These are phyloP conservation scores for Rhizophagus prolifer DNA, from an alignment of 192 early-diverging fungal genomes.

Conservation along the genomic window DNA sequence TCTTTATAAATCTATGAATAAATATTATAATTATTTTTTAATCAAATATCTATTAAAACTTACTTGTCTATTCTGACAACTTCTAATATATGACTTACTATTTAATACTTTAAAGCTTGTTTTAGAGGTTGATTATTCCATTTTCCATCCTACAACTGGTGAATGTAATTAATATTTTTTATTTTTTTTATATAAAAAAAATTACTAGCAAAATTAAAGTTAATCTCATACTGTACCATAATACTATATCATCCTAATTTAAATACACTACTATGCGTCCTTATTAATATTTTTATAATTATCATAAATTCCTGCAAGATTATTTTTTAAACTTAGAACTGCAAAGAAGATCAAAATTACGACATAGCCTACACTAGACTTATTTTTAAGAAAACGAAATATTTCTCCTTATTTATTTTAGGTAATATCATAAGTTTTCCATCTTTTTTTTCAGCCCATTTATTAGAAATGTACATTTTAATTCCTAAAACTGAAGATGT, in stretches of 20 bases:
- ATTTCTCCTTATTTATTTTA: too few relatives aligned
- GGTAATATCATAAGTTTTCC: too few relatives aligned
- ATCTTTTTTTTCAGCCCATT: too few relatives aligned
- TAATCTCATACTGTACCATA: slow-evolving; percentile 35
- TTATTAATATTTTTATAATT: slow-evolving; percentile 46
- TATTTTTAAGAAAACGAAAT: too few relatives aligned
- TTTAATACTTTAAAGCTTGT: slow-evolving; percentile 45
- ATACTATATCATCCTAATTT: slow-evolving; percentile 59
- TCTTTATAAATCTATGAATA: slow-evolving; percentile 41
- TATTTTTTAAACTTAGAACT: too few relatives aligned
- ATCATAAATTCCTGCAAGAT: slow-evolving; percentile 72
- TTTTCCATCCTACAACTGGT: slow-evolving; percentile 27
- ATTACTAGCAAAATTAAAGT: neutral
- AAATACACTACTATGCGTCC: slow-evolving; percentile 57
- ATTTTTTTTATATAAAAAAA: too few relatives aligned
- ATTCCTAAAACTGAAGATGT: too few relatives aligned
- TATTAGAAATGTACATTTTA: too few relatives aligned
- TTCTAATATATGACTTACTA: slow-evolving; percentile 54
- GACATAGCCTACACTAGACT: too few relatives aligned
- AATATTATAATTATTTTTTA: too few relatives aligned
- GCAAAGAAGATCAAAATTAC: too few relatives aligned
- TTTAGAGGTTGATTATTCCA: slow-evolving; percentile 46
- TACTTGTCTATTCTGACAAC: slow-evolving; percentile 53
- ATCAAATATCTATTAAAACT: neutral
- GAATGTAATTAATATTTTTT: neutral